These are phyloP conservation scores for Russula compacta DNA, from an alignment of 768 basidiomycete genomes.

Conservation along the genomic window DNA sequence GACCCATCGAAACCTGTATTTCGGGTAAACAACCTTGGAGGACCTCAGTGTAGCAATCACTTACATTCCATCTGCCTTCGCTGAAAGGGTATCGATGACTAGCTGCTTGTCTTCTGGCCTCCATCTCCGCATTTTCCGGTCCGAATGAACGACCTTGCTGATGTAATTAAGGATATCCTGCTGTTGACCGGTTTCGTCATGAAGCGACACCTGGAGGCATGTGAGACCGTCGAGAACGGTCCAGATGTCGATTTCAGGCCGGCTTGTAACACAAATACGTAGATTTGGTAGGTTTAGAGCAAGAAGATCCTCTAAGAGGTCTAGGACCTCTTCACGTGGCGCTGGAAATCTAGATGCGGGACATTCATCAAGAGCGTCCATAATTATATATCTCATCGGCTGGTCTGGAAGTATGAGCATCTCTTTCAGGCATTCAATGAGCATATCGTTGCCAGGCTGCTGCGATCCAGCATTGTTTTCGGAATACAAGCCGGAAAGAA, in stretches of 20 bases:
- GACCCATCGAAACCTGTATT: conserved; percentile 5
- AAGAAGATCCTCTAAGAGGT: not conserved
- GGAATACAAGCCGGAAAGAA: not conserved
- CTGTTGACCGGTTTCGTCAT: not conserved
- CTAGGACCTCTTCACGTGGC: not conserved
- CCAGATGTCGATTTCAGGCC: not conserved
- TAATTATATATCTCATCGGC: not conserved
- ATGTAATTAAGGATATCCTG: not conserved
- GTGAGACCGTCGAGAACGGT: not conserved
- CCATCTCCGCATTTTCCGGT: conserved; percentile 5
- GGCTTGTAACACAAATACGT: conserved; percentile 2
- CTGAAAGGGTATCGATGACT: not conserved
- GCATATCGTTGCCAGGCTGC: not conserved
- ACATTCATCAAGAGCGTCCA: conserved; percentile 11
- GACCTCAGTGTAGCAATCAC: not conserved
- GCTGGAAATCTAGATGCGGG: not conserved
- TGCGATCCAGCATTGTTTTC: not conserved
- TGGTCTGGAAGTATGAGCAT: not conserved
- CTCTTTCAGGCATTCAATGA: not conserved
- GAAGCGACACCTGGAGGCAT: not conserved
- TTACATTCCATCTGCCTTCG: conserved; percentile 10
- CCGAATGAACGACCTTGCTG: not conserved
- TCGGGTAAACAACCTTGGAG: not conserved
- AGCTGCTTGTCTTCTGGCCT: not conserved
- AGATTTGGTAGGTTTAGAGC: not conserved